Evolutionary conservation across 1,139 yeast genomes (phyloP).

Genomic region (Blastobotrys raffinosifermentans): DNA sequence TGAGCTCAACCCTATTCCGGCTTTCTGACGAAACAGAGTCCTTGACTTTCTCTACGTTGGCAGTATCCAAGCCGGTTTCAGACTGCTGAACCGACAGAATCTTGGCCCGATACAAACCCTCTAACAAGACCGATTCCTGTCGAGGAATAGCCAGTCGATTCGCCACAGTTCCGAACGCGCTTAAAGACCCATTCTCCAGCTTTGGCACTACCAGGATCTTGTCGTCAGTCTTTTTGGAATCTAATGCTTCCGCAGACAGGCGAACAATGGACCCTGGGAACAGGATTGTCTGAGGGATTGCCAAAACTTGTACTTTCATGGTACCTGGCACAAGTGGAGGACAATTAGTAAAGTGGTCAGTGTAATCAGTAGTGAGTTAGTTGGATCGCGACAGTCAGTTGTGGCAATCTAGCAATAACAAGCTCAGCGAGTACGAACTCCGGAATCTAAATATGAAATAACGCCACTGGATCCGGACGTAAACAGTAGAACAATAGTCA

Average conservation of each 20-base stretch:
- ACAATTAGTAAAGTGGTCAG: no score
- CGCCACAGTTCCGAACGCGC: slow-evolving; percentile 7
- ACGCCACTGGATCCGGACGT: no score
- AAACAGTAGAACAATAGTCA: no score
- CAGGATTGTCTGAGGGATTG: slow-evolving; percentile 20
- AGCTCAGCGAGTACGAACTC: no score
- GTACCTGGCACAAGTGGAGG: background rate
- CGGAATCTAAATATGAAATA: no score
- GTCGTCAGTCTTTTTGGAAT: slow-evolving; percentile 1
- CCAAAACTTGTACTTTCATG: slow-evolving; percentile 15
- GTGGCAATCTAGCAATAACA: no score
- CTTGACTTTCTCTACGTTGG: background rate
- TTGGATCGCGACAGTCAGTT: no score
- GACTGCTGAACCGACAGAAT: background rate
- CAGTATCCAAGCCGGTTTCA: slow-evolving; percentile 1
- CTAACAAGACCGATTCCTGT: slow-evolving; percentile 7
- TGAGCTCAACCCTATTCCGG: slow-evolving; percentile 12
- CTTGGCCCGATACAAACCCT: slow-evolving; percentile 11
- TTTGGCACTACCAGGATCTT: slow-evolving; percentile 9
- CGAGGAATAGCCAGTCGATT: slow-evolving; percentile 2
- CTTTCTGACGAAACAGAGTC: background rate
- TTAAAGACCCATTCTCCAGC: slow-evolving; percentile 2
- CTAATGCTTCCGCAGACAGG: slow-evolving; percentile 6
- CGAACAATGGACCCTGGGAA: slow-evolving; percentile 23
- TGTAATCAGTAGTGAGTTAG: no score